These are phyloP conservation scores for Neofusicoccum kwambonambiense DNA, from an alignment of 2,329 filamentous ascomycete genomes.

Conservation along the genomic window DNA sequence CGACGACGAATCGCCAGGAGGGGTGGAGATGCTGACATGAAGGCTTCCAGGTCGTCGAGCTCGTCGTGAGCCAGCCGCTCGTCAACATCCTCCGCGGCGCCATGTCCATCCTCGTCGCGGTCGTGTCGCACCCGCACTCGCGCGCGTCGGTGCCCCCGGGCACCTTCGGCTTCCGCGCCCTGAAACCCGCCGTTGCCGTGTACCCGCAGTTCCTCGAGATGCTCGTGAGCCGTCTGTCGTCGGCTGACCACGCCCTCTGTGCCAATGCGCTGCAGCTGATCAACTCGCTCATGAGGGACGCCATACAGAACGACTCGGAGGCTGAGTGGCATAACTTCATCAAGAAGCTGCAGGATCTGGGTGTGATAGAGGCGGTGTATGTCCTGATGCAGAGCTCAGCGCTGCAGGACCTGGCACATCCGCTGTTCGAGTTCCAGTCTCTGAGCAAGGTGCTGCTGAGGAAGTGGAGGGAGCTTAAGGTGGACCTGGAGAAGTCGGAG, in stretches of 20 bases:
- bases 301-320: conserved; percentile 71
- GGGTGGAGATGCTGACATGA: neutral
- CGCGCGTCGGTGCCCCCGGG: conserved; percentile 53
- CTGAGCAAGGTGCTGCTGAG: conserved; percentile 83
- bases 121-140: conserved; percentile 79
- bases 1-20: neutral
- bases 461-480: conserved; percentile 82
- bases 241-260: conserved; percentile 91
- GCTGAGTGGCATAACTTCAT: conserved; percentile 96
- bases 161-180: conserved; percentile 80
- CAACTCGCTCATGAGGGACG: conserved; percentile 91
- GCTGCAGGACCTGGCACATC: conserved; percentile 84
- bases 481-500: conserved; percentile 84
- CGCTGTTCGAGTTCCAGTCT: conserved; percentile 88
- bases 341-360: conserved; percentile 87
- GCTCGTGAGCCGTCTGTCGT: conserved; percentile 86
- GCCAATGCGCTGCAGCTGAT: conserved; percentile 93
- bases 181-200: conserved; percentile 87
- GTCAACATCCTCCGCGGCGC: conserved; percentile 96
- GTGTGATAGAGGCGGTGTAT: conserved; percentile 86
- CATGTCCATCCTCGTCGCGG: conserved; percentile 92
- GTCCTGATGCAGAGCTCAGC: conserved; percentile 92
- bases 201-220: conserved; percentile 94
- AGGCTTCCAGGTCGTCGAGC: conserved; percentile 67
- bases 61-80: conserved; percentile 91